Evolutionary conservation across 2,329 filamentous ascomycete species (phyloP).

Genomic region (Chaetomiaceae sp.): DNA sequence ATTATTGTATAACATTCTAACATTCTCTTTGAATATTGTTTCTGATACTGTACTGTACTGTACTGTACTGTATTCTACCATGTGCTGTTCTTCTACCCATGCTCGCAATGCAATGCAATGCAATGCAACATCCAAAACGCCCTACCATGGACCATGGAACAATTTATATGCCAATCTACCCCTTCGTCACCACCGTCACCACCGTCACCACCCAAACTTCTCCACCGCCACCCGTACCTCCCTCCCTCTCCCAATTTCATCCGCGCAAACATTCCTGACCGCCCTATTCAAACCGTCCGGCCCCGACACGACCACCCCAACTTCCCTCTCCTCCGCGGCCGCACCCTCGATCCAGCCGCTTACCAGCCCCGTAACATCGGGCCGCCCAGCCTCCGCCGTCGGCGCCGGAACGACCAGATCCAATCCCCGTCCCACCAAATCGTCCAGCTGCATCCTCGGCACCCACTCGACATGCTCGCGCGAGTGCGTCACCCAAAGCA

Average conservation of each 20-base stretch:
- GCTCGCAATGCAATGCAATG: too few species aligned
- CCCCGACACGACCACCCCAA: slow-evolving; percentile 56
- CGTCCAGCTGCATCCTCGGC: slow-evolving; percentile 43
- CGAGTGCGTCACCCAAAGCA: slow-evolving; percentile 58
- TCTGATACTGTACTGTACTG: too few species aligned
- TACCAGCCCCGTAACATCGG: slow-evolving; percentile 46
- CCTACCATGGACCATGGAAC: too few species aligned
- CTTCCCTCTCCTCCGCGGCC: slow-evolving; percentile 28
- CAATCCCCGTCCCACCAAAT: slow-evolving; percentile 46
- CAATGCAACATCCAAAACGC: too few species aligned
- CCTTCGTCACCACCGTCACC: slow-evolving; percentile 54
- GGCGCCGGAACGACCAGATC: slow-evolving; percentile 52
- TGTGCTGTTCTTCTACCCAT: too few species aligned
- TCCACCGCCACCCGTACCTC: slow-evolving; percentile 54
- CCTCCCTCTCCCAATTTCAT: slow-evolving; percentile 43
- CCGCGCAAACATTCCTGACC: slow-evolving; percentile 55
- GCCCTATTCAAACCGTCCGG: slow-evolving; percentile 58
- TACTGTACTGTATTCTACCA: too few species aligned
- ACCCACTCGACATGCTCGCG: slow-evolving; percentile 52
- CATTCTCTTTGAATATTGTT: too few species aligned
- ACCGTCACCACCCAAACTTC: slow-evolving; percentile 65
- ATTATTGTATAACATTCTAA: too few species aligned
- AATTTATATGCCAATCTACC: neutral
- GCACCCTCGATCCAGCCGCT: slow-evolving; percentile 33
- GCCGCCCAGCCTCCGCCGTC: slow-evolving; percentile 49